A percentile compares a stretch with the other conserved stretches of the same genome.
phyloP scores from a whole-genome alignment of 495 filamentous ascomycete species.

The Neurospora sp. region DNA sequence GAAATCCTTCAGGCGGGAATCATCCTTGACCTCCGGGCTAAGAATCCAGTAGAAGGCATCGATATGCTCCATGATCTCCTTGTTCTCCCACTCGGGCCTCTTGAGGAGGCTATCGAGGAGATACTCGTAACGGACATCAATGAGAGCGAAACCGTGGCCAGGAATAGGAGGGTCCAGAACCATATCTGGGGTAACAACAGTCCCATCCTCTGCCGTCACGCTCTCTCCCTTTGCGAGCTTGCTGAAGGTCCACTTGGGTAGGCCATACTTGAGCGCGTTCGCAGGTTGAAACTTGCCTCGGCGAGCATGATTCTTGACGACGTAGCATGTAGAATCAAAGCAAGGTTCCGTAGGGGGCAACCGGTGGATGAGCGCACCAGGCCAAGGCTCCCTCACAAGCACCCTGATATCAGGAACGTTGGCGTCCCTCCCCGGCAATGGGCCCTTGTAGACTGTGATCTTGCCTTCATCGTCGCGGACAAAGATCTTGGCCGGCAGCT shows the following conservation, averaged over 20 bases:
- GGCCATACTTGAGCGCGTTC: slow-evolving; percentile 50
- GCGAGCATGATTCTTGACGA: slow-evolving; percentile 61
- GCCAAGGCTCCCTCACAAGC: slow-evolving; percentile 73
- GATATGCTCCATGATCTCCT: slow-evolving; percentile 54
- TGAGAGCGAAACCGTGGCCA: slow-evolving; percentile 56
- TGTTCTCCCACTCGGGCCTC: slow-evolving; percentile 63
- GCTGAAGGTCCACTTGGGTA: slow-evolving; percentile 44
- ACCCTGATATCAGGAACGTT: slow-evolving; percentile 58
- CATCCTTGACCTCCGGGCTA: slow-evolving; percentile 51
- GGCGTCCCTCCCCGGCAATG: slow-evolving; percentile 40
- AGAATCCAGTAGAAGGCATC: slow-evolving; percentile 73
- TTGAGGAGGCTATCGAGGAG: slow-evolving; percentile 59
- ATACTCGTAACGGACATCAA: slow-evolving; percentile 60
- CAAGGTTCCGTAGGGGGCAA: slow-evolving; percentile 59
- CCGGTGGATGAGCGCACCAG: slow-evolving; percentile 50
- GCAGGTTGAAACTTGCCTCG: slow-evolving; percentile 68
- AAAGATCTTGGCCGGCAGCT: slow-evolving; percentile 59
- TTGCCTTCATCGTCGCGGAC: slow-evolving; percentile 55
- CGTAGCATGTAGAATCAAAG: slow-evolving; percentile 67
- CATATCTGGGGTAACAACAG: slow-evolving; percentile 45
- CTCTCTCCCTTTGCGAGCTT: slow-evolving; percentile 40
- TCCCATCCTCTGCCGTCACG: slow-evolving; percentile 44
- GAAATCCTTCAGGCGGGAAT: slow-evolving; percentile 55
- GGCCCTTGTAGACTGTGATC: slow-evolving; percentile 57
- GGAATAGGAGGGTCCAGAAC: slow-evolving; percentile 29